Conservation (phyloP, 1,139 yeast genomes). For the Magnusiomyces sp. region DNA sequence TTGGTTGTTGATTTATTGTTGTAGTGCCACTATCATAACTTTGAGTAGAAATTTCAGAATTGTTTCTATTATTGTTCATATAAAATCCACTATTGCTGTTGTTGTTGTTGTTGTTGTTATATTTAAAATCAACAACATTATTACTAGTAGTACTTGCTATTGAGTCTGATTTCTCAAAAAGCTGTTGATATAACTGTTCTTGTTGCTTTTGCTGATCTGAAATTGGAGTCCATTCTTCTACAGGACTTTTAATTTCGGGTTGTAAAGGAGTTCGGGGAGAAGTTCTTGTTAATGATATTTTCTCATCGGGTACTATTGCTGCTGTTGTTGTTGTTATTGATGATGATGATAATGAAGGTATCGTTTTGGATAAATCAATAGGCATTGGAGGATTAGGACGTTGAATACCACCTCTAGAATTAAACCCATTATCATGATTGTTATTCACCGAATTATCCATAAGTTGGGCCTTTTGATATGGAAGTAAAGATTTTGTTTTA, state of each 20-base stretch:
- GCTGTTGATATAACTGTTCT: too few species aligned
- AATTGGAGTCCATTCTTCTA: background rate
- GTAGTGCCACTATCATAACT: background rate
- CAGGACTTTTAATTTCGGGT: conserved; percentile 2
- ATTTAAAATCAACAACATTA: too few species aligned
- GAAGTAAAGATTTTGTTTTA: conserved; percentile 11
- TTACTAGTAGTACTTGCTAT: too few species aligned
- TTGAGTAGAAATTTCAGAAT: too few species aligned
- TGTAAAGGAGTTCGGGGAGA: background rate
- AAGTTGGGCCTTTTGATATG: conserved; percentile 9
- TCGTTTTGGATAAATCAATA: background rate
- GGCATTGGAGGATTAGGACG: background rate
- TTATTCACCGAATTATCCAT: too few species aligned
- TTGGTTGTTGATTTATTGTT: background rate
- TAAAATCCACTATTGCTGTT: too few species aligned
- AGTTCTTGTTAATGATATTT: background rate
- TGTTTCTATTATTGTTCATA: too few species aligned
- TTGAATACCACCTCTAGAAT: background rate
- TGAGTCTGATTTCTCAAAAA: too few species aligned
- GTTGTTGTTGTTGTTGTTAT: too few species aligned
- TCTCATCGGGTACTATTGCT: conserved; percentile 74
- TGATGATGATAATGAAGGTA: conserved; percentile 81
- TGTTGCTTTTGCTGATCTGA: too few species aligned
- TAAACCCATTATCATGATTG: background rate
- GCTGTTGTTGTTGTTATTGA: conserved; percentile 99